Conservation (phyloP, 1,139 yeast genomes). For the Zhuliangozyma parablackwelliae region DNA sequence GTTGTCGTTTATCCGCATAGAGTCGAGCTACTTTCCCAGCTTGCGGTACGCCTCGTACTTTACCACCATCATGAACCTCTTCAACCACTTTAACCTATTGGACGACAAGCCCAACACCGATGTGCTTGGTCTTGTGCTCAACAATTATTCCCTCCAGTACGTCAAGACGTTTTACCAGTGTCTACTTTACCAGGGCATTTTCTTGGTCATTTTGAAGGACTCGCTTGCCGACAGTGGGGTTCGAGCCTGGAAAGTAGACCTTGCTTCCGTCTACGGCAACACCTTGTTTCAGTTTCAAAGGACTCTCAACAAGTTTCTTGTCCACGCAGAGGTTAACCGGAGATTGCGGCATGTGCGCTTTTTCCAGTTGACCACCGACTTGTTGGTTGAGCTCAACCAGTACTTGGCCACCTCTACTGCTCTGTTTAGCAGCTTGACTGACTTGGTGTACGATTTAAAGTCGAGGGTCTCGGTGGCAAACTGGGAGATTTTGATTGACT, state of each 20-base stretch:
- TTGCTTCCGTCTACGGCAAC: slow-evolving; percentile 5
- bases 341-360: neutral
- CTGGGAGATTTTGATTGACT: slow-evolving; percentile 18
- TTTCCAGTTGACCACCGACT: slow-evolving; percentile 7
- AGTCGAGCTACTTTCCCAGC: slow-evolving; percentile 29
- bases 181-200: slow-evolving; percentile 20
- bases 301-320: slow-evolving; percentile 6
- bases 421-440: slow-evolving; percentile 5
- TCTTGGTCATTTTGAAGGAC: slow-evolving; percentile 18
- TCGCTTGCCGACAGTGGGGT: slow-evolving; percentile 1
- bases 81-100: slow-evolving; percentile 22
- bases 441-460: slow-evolving; percentile 8
- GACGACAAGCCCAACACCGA: slow-evolving; percentile 12
- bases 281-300: slow-evolving; percentile 6
- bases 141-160: slow-evolving; percentile 8
- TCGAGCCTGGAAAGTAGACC: slow-evolving; percentile 6
- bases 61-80: slow-evolving; percentile 21
- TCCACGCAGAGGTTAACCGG: slow-evolving; percentile 1
- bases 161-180: slow-evolving; percentile 18
- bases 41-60: slow-evolving; percentile 26
- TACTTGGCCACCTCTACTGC: slow-evolving; percentile 2
- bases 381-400: slow-evolving; percentile 10
- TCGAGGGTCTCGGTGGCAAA: slow-evolving; percentile 6
- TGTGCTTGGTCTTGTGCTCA: slow-evolving; percentile 1
- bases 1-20: slow-evolving; percentile 29